These are phyloP conservation scores for Rubroshorea leprosula DNA, from an alignment of 345 rosid species.

Conservation along the genomic window DNA sequence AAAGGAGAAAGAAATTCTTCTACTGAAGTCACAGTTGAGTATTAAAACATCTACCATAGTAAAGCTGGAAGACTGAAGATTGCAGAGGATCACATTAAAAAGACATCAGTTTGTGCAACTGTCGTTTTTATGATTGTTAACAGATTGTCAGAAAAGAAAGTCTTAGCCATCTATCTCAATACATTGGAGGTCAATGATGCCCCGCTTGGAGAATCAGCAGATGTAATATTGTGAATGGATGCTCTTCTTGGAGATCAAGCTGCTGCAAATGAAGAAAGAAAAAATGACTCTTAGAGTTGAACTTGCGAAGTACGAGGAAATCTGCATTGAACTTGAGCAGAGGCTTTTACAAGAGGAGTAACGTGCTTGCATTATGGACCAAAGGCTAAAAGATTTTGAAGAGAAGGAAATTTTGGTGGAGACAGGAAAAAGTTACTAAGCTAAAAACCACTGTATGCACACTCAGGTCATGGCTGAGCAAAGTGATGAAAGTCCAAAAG, in stretches of 20 bases:
- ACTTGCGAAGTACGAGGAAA: constrained; percentile 37
- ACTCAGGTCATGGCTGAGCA: constrained; percentile 50
- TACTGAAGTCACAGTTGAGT: constrained; percentile 50
- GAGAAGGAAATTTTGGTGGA: constrained; percentile 44
- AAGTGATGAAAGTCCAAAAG: constrained; percentile 26
- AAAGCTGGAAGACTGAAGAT: constrained; percentile 54
- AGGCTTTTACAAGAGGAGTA: constrained; percentile 47
- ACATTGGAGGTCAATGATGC: constrained; percentile 44
- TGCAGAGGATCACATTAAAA: constrained; percentile 37
- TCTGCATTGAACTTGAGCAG: constrained; percentile 35
- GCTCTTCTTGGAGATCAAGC: constrained; percentile 35
- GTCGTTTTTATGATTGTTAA: constrained; percentile 69
- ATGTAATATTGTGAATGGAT: constrained; percentile 33
- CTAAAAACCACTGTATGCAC: constrained; percentile 51
- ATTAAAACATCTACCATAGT: constrained; percentile 35
- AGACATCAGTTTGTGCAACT: constrained; percentile 63
- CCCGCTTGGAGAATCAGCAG: constrained; percentile 39
- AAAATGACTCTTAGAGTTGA: constrained; percentile 41
- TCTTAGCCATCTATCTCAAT: constrained; percentile 27
- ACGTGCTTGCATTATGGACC: constrained; percentile 39
- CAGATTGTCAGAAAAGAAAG: constrained; percentile 57
- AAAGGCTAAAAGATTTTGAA: constrained; percentile 51
- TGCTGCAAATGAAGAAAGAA: constrained; percentile 28
- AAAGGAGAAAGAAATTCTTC: constrained; percentile 56
- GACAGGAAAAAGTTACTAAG: constrained; percentile 54